These are phyloP conservation scores for Neofusicoccum ribis DNA, from an alignment of 2,329 filamentous ascomycete genomes.

Conservation along the genomic window DNA sequence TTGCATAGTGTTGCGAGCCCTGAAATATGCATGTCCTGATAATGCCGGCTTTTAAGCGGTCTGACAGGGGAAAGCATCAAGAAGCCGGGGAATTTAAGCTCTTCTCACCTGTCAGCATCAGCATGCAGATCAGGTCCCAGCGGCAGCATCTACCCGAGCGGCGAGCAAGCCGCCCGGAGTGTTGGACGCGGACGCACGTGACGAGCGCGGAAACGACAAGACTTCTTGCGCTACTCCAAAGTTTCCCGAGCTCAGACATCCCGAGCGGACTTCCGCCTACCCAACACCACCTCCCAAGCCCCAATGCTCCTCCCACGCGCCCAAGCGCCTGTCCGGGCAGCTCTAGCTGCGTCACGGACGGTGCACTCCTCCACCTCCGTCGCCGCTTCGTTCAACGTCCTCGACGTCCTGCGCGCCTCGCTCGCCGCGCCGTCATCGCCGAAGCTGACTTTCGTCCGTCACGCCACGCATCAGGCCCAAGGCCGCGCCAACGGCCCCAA, in stretches of 20 bases:
- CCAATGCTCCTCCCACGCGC: conserved; percentile 42
- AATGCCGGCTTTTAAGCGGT: too few relatives aligned
- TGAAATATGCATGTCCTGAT: not conserved
- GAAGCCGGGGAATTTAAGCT: not conserved
- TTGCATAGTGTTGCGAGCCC: not conserved
- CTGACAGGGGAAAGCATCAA: not conserved
- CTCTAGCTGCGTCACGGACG: conserved; percentile 23
- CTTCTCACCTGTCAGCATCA: not conserved
- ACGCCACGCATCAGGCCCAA: conserved; percentile 66
- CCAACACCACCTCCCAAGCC: not conserved
- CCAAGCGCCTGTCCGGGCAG: conserved; percentile 38
- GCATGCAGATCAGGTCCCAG: not conserved
- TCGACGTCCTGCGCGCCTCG: conserved; percentile 25
- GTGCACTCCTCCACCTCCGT: conserved; percentile 31
- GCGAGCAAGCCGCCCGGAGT: not conserved
- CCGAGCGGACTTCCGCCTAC: not conserved
- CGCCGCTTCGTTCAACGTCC: conserved; percentile 30
- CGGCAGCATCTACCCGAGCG: conserved; percentile 1
- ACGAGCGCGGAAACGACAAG: not conserved
- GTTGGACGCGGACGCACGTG: not conserved
- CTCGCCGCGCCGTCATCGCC: conserved; percentile 27
- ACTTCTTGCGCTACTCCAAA: not conserved
- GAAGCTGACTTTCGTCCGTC: conserved; percentile 52
- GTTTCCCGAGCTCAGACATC: conserved; percentile 14
- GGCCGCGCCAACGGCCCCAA: conserved; percentile 69